phyloP scores from a whole-genome alignment of 2,329 filamentous ascomycete species.

The Plenodomus biglobosus region DNA sequence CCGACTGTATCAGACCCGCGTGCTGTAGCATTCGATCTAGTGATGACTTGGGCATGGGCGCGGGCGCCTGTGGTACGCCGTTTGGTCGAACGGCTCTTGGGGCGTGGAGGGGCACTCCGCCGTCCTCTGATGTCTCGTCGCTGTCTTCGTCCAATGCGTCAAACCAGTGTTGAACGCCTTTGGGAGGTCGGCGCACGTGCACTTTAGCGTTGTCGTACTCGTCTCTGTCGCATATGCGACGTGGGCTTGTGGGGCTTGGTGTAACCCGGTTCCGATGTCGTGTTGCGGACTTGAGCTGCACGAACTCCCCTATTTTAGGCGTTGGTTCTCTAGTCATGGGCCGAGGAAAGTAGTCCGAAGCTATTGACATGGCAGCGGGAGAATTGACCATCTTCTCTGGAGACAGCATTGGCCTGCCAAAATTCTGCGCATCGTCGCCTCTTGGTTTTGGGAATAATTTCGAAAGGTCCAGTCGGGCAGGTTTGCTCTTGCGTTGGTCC shows the following conservation, averaged over 20 bases:
- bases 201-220: constrained; percentile 51
- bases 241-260: constrained; percentile 23
- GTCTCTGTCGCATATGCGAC: constrained; percentile 38
- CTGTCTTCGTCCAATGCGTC: constrained; percentile 50
- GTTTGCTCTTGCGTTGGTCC: constrained; percentile 37
- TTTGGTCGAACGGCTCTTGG: constrained; percentile 13
- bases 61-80: constrained; percentile 11
- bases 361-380: constrained; percentile 43
- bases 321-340: constrained; percentile 38
- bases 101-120: constrained; percentile 12
- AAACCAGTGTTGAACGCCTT: constrained; percentile 55
- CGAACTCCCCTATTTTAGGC: constrained; percentile 22
- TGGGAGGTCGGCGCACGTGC: constrained; percentile 51
- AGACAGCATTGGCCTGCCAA: constrained; percentile 36
- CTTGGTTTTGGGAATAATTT: constrained; percentile 47
- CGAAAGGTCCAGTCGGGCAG: constrained; percentile 46
- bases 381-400: constrained; percentile 46
- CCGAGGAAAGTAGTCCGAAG: constrained; percentile 41
- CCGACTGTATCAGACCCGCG: constrained; percentile 6
- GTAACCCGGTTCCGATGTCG: constrained; percentile 18
- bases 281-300: constrained; percentile 29
- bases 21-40: constrained; percentile 17
- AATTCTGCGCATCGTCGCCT: constrained; percentile 17
- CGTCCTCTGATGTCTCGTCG: constrained; percentile 32
- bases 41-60: constrained; percentile 23